Base-by-base conservation (phyloP, 768 basidiomycete genomes). In the Sistotremastrum suecicum region DNA sequence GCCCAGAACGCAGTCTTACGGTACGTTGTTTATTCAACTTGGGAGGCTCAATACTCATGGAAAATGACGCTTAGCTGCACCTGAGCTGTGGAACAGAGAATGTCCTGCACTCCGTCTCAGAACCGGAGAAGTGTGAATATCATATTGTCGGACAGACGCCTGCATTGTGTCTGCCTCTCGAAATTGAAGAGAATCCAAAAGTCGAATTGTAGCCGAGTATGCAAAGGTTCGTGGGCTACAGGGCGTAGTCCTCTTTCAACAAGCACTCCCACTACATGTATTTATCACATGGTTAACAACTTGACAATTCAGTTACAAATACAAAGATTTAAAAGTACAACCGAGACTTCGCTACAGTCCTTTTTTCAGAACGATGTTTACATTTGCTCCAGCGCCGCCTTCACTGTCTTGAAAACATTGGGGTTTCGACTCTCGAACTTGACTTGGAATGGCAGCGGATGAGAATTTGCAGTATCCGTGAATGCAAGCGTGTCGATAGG, bases 81-180 rank as follows among this genome's bases (percentile, higher is more conserved):
- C 63, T 95, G 44, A 67, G 76, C 2, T 99, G 95, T 53, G 95
- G 90, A 4, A 78, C 72, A 1, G 83, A 91, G 56, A 97, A 97
- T 56, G 72, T 70, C 3, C 62, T 99, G 34, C 62, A 81, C 9
- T 73, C 78, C 1, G 78, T 97, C 4, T 71, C 73, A 39, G 95
- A 99, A 64, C 72, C 92, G 12, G 91, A 98, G 63, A 97, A 97
- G 66, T 98, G 94, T 65, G 89, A 92, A 62, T 97, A 97, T 56
- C 77, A 81, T 56, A 75, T 90, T 56, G 86, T 78, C 7, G 90
- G 74, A 28, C 91, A 87, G 34, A 75, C 77, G 0, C 91, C 91
- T 7, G 89, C 90, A 1, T 61, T 95, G 45, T 97, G 91, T 59
- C 59, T 75, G 50, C 76, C 75, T 31, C 54, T 72, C 31, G 69